Base-by-base conservation (phyloP, 2,329 filamentous ascomycete genomes). In the Ceratocystis harringtonii region DNA sequence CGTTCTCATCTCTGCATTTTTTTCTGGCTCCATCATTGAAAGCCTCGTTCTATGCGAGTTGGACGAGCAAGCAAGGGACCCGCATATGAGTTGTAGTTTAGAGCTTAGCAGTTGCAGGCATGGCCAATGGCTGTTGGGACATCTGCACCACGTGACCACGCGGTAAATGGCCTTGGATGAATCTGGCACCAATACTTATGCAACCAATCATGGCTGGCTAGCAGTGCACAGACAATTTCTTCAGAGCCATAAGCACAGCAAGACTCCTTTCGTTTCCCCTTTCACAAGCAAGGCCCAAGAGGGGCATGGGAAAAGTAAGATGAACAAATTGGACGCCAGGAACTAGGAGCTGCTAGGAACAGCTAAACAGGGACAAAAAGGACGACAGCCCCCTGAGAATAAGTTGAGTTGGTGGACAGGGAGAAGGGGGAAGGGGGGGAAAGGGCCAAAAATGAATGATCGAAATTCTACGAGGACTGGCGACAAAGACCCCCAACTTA, bases 311-410 rank as follows among this genome's bases (percentile, higher is more conserved):
- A 12, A 7, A 66, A 57, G 36, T 66, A n/a, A 57, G 44, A 32
- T 57, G 45, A 62, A 44, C 50, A 17, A 63, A 45, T 44, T 66
- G 44, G 65, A 79, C 73, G 68, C 78, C 77, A 64, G 77, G 75
- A 58, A 77, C 76, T 64, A 79, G 58, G 80, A 68, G 1, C 75
- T 75, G 48, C 15, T 52, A 52, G 48, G 48, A 5, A 67, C 77
- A 77, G 70, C 76, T 75, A 61, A 78, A 75, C 32, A 77, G 73
- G 28, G 75, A 32, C 28, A n/a, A 30, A 58, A 58, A 58, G 55
- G 28, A 58, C 30, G 55, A 19, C 55, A 36, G 12, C 36, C 55
- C 55, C 55, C 55, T 58, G 55, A 58, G 12, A 58, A 15, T 19
- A 36, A 10, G 52, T 32, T 22, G 7, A 36, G 25, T 32, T 25